phyloP scores from a whole-genome alignment of 2,329 filamentous ascomycete species.

The Penicillium janthinellum region DNA sequence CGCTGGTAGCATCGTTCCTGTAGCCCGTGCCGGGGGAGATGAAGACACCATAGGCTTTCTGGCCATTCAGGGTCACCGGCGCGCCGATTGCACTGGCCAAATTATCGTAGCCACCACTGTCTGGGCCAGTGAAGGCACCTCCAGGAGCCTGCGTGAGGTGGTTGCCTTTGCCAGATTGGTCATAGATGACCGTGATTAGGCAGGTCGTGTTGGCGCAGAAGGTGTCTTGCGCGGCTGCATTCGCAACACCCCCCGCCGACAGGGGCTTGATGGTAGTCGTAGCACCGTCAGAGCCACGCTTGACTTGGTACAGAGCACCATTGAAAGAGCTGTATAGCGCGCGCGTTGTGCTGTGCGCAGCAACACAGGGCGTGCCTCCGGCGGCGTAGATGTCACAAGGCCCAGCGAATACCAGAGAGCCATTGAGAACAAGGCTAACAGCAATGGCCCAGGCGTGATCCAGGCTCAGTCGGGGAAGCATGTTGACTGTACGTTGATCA shows the following conservation, averaged over 20 bases:
- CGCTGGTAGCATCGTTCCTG: slow-evolving; percentile 58
- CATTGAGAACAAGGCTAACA: slow-evolving; percentile 39
- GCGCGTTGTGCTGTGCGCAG: slow-evolving; percentile 66
- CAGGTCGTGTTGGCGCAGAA: slow-evolving; percentile 66
- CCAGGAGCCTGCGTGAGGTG: slow-evolving; percentile 65
- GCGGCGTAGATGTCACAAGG: slow-evolving; percentile 65
- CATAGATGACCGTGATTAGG: slow-evolving; percentile 65
- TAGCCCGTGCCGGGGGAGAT: slow-evolving; percentile 64
- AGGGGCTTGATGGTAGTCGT: slow-evolving; percentile 55
- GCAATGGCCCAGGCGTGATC: slow-evolving; percentile 31
- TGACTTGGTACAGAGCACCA: slow-evolving; percentile 62
- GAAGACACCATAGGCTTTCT: slow-evolving; percentile 67
- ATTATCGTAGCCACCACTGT: slow-evolving; percentile 60
- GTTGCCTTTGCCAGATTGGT: slow-evolving; percentile 64
- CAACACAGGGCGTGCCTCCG: slow-evolving; percentile 63
- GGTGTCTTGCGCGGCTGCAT: slow-evolving; percentile 61
- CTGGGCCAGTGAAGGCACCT: slow-evolving; percentile 60
- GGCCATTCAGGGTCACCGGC: slow-evolving; percentile 61
- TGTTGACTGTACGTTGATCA: slow-evolving; percentile 25
- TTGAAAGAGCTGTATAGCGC: slow-evolving; percentile 59
- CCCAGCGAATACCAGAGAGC: slow-evolving; percentile 52
- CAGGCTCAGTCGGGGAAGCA: slow-evolving; percentile 34
- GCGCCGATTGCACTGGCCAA: slow-evolving; percentile 61
- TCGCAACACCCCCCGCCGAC: slow-evolving; percentile 63
- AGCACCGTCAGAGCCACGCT: slow-evolving; percentile 54